Evolutionary conservation across 164 flowering plant genomes (phyloP).

Genomic region (Nymphaea thermarum): DNA sequence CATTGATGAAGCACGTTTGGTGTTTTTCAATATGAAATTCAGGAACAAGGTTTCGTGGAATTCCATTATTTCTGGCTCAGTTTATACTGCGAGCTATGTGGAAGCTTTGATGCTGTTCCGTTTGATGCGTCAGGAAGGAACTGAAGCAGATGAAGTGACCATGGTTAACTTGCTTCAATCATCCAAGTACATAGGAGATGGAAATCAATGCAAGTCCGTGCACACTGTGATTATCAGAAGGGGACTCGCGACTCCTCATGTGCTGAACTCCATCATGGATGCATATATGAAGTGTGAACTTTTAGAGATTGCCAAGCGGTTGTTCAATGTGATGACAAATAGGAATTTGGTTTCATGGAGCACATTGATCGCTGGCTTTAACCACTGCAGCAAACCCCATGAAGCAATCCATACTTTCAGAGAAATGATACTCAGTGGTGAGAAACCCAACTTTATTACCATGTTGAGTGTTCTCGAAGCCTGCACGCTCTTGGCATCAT

Average conservation of each 20-base stretch:
- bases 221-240: constrained; percentile 37
- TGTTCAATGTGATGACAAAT: constrained; percentile 27
- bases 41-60: constrained; percentile 79
- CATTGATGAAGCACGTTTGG: constrained; percentile 30
- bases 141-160: constrained; percentile 48
- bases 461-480: constrained; percentile 60
- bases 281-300: constrained; percentile 50
- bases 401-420: constrained; percentile 49
- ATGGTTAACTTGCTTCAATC: constrained; percentile 53
- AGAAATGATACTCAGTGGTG: constrained; percentile 32
- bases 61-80: constrained; percentile 58
- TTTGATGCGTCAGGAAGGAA: constrained; percentile 40
- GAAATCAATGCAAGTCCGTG: constrained; percentile 42
- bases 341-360: constrained; percentile 64
- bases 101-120: constrained; percentile 36
- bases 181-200: constrained; percentile 34
- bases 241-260: constrained; percentile 31
- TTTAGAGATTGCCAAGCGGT: constrained; percentile 32
- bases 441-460: constrained; percentile 36
- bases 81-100: constrained; percentile 25
- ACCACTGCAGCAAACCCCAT: constrained; percentile 50
- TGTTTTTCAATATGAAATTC: constrained; percentile 37
- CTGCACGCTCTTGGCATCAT: constrained; percentile 47
- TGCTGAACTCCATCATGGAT: constrained; percentile 53
- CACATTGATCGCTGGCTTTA: constrained; percentile 64